Evolutionary conservation across 164 flowering plant species (phyloP), one percentile per base, ranked within the genome.

Genomic region (Euptelea pleiosperma): DNA sequence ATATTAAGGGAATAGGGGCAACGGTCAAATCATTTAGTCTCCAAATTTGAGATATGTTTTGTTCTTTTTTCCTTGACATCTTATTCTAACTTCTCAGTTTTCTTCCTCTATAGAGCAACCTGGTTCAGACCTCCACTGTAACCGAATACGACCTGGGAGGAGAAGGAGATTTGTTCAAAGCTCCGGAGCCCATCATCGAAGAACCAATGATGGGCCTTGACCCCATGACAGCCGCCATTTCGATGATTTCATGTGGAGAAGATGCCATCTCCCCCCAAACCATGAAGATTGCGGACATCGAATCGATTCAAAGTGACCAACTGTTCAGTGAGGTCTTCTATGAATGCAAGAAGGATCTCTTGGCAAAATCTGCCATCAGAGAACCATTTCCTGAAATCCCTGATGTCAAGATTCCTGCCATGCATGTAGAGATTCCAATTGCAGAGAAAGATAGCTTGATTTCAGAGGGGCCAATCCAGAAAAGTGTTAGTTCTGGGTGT

Each of bases 161-260:
- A 54, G 96, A 81, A 77, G 89, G 95, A n/a, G 96, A 92, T 71
- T 75, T 92, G 1, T 92, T 92, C 72, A 85, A 80, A 72, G 98
- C 95, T 55, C 96, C 98, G 1, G 86, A 79, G 40, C 79, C 86
- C 1, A 74, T 86, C 54, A 74, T 92, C 37, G 89, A 87, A 76
- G 89, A 89, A 58, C 77, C 85, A 56, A 6, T 72, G 14, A 53
- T 70, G 62, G 63, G 67, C 42, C 63, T 80, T 51, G 91, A 89
- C 77, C 85, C 89, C 28, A 60, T 86, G 71, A 54, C 78, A 14
- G 83, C 85, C 30, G 82, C 90, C 53, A 78, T 88, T 55, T 80
- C 96, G 11, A 79, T 92, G 87, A 82, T 89, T n/a, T 81, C 95
- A 22, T 77, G 80, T 51, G 85, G 82, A 12, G 86, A 84, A 31